Conservation (phyloP, 2,329 filamentous ascomycete species). For the Rhexocercosporidium sp. region DNA sequence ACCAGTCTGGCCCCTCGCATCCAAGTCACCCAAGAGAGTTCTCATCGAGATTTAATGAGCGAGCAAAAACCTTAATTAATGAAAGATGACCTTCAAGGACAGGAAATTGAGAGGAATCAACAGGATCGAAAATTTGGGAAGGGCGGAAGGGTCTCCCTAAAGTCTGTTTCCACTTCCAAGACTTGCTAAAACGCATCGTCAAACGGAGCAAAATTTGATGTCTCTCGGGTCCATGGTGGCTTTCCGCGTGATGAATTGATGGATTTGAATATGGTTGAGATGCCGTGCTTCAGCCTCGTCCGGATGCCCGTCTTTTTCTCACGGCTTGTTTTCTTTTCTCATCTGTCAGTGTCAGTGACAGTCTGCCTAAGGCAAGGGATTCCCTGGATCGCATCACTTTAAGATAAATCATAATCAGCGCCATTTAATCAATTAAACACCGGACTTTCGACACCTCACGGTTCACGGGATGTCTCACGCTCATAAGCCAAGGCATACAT, state of each 20-base stretch:
- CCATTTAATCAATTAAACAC: slow-evolving; percentile 4
- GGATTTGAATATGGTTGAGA: not conserved
- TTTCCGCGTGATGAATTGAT: too few relatives aligned
- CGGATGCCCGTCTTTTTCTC: not conserved
- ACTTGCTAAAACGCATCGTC: not conserved
- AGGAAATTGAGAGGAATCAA: too few relatives aligned
- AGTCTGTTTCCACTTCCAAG: not conserved
- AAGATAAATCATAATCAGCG: not conserved
- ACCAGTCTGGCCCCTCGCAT: not conserved
- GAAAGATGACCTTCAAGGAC: too few relatives aligned
- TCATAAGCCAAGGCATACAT: not conserved
- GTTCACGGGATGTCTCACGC: not conserved
- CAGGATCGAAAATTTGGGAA: too few relatives aligned
- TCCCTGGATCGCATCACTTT: not conserved
- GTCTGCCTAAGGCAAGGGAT: not conserved
- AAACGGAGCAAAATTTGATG: slow-evolving; percentile 1
- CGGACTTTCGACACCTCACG: not conserved
- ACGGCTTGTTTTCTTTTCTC: too few relatives aligned
- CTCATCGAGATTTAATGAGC: too few relatives aligned
- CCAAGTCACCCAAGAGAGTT: too few relatives aligned
- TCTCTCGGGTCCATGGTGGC: not conserved
- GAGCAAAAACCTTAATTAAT: not conserved
- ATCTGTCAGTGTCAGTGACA: not conserved
- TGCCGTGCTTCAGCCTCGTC: not conserved
- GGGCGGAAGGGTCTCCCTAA: not conserved